Evolutionary conservation across 2,329 filamentous ascomycete species (phyloP).

Genomic region (Graphiopsis chlorocephala): DNA sequence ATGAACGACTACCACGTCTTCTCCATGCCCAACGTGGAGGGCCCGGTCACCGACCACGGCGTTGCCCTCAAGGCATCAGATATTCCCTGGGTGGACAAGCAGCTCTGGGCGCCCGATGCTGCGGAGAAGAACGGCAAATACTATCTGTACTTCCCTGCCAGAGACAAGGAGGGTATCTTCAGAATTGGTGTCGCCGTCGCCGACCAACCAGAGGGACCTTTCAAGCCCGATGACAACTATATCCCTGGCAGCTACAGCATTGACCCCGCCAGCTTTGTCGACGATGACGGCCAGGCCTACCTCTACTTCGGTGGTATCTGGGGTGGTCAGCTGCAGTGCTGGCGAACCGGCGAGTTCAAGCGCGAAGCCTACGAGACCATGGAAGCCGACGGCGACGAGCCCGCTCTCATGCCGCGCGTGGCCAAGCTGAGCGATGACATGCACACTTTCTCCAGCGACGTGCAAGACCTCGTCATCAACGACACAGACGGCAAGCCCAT

Average conservation of each 20-base stretch:
- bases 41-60: slow-evolving; percentile 68
- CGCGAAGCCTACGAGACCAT: slow-evolving; percentile 25
- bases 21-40: slow-evolving; percentile 56
- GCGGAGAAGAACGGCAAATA: slow-evolving; percentile 67
- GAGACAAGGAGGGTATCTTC: slow-evolving; percentile 68
- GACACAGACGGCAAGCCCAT: slow-evolving; percentile 59
- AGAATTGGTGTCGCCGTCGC: slow-evolving; percentile 69
- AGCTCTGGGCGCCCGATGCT: slow-evolving; percentile 78
- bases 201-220: slow-evolving; percentile 66
- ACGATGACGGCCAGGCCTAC: slow-evolving; percentile 63
- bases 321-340: slow-evolving; percentile 79
- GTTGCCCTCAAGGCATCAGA: slow-evolving; percentile 63
- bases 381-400: slow-evolving; percentile 51
- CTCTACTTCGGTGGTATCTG: slow-evolving; percentile 77
- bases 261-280: slow-evolving; percentile 73
- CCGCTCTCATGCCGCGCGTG: slow-evolving; percentile 65
- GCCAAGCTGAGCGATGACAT: slow-evolving; percentile 64
- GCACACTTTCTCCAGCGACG: slow-evolving; percentile 56
- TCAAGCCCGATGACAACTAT: slow-evolving; percentile 60
- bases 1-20: slow-evolving; percentile 84
- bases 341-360: slow-evolving; percentile 61
- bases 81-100: slow-evolving; percentile 73
- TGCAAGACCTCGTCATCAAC: slow-evolving; percentile 63
- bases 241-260: slow-evolving; percentile 73
- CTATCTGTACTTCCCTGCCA: slow-evolving; percentile 74